Base-by-base conservation (phyloP, 2,329 filamentous ascomycete genomes). In the Chaetoscypha palmicola region DNA sequence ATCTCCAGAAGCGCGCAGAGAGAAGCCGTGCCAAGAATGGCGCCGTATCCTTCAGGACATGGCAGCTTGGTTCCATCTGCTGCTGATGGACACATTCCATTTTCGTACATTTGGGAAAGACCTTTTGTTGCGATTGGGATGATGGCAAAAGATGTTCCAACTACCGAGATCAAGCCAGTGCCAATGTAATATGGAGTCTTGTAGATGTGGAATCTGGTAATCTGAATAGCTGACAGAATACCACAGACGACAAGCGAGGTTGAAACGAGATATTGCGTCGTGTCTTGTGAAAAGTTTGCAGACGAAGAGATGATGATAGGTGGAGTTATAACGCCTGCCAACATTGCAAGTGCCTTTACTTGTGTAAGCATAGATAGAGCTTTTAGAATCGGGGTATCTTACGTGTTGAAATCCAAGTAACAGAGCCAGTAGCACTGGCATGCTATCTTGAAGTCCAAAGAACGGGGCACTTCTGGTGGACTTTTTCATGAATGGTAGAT, bases 361-460 rank as follows among this genome's bases (percentile, higher is more conserved):
- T n/a, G n/a, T n/a, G n/a, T n/a, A n/a, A n/a, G n/a, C n/a, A n/a
- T n/a, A n/a, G n/a, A n/a, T n/a, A n/a, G n/a, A n/a, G n/a, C n/a
- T n/a, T n/a, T n/a, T n/a, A n/a, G n/a, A n/a, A n/a, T n/a, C n/a
- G n/a, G n/a, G n/a, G n/a, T n/a, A n/a, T 4, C 19, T 20, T 38
- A 86, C 73, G 62, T 92, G 86, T 57, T 92, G 86, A 41, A 92
- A 77, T 14, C 86, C 86, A 2, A 92, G 74, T 1, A 92, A 68
- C 2, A 90, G 61, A 8, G 81, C 83, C 14, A 92, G 68, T 5
- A 90, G 59, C 7, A 91, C 76, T 3, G 86, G 86, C 74, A 92
- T 86, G 44, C 68, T 69, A 63, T 90, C 84, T 55, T 91, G 76
- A 30, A 91, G 77, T n/a, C 86, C 86, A 58, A 91, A 92, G 64